Conservation (phyloP, 176 grass and related monocot genomes). For the Chrysopogon serrulatus region DNA sequence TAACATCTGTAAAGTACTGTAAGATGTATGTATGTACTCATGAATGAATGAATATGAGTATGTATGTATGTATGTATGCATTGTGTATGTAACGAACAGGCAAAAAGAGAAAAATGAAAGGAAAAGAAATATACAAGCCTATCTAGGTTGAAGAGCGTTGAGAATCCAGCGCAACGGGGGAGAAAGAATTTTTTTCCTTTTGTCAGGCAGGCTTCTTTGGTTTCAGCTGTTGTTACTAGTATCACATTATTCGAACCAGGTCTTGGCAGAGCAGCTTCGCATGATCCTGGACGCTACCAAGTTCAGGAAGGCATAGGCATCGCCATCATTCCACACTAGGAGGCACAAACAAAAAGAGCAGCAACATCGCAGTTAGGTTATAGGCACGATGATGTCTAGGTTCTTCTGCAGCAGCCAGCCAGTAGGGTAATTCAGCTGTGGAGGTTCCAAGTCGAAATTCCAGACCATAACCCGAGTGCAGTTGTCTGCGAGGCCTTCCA, state of each 20-base stretch:
- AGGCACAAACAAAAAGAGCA: conserved; percentile 28
- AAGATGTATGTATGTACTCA: neutral
- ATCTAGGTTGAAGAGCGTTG: conserved; percentile 42
- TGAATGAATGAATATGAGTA: conserved; percentile 13
- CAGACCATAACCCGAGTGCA: conserved; percentile 85
- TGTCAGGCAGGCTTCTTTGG: conserved; percentile 54
- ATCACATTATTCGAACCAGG: conserved; percentile 46
- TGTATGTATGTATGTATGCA: conserved; percentile 18
- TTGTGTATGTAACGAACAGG: conserved; percentile 36
- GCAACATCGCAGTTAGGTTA: conserved; percentile 41
- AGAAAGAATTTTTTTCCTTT: conserved; percentile 29
- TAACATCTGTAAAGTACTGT: conserved; percentile 30
- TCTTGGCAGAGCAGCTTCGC: conserved; percentile 59
- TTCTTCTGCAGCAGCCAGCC: conserved; percentile 72
- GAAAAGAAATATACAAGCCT: conserved; percentile 46
- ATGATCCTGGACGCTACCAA: conserved; percentile 52
- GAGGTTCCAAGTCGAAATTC: conserved; percentile 63
- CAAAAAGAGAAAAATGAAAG: neutral
- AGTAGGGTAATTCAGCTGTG: conserved; percentile 47
- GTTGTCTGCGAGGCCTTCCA: conserved; percentile 86
- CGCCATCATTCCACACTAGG: conserved; percentile 21
- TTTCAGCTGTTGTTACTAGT: conserved; percentile 56
- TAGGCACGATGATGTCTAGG: conserved; percentile 46
- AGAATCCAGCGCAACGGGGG: conserved; percentile 38
- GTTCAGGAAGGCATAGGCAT: conserved; percentile 53